Conservation (phyloP, 108 stramenopile species). For the Pseudonitzschia multistriata region DNA sequence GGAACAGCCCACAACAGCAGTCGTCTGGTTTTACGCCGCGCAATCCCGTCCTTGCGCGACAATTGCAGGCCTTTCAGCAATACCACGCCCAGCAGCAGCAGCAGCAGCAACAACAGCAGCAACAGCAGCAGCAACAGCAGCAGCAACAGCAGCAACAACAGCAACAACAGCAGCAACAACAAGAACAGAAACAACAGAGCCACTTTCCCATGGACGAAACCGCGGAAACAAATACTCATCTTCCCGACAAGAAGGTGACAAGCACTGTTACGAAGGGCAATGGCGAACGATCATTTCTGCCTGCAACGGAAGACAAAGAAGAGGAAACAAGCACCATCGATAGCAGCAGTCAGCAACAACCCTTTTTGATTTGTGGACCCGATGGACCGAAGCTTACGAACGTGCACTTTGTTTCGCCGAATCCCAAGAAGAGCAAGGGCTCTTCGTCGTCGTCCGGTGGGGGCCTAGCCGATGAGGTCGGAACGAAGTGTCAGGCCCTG, state of each 20-base stretch:
- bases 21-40: background rate
- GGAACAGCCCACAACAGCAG: background rate
- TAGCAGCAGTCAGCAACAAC: background rate
- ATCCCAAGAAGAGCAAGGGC: background rate
- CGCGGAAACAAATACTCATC: too few relatives aligned
- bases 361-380: conserved; percentile 16
- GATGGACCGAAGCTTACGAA: conserved; percentile 12
- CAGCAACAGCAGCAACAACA: background rate
- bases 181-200: too few relatives aligned
- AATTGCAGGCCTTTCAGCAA: conserved; percentile 8
- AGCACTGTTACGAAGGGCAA: background rate
- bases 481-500: background rate
- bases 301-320: background rate
- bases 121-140: background rate
- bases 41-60: conserved; percentile 13
- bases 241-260: too few relatives aligned
- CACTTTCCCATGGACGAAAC: too few relatives aligned
- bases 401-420: conserved; percentile 1
- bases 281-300: background rate
- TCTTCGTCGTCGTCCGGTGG: background rate
- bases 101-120: background rate
- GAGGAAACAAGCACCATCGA: too few relatives aligned
- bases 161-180: background rate
- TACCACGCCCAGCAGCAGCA: conserved; percentile 3
- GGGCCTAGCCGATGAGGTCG: background rate